Conservation (phyloP, 495 filamentous ascomycete genomes). For the Cudoniella acicularis region DNA sequence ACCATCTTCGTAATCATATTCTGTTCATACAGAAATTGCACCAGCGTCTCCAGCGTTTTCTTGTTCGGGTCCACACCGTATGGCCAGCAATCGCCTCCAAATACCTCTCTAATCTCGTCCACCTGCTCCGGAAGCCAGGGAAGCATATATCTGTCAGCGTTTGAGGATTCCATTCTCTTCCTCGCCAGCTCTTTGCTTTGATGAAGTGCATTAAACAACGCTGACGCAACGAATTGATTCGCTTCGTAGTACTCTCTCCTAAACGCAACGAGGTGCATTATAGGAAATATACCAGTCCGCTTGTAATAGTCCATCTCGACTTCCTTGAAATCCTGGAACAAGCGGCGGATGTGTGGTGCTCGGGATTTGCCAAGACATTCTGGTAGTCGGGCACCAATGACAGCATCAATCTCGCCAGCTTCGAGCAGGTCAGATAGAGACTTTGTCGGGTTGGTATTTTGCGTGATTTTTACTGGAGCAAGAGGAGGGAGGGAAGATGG, state of each 20-base stretch:
- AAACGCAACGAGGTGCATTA: conserved; percentile 39
- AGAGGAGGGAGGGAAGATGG: conserved; percentile 29
- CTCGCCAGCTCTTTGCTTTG: conserved; percentile 33
- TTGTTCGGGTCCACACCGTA: conserved; percentile 34
- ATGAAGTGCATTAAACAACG: conserved; percentile 33
- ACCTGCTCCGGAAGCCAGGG: conserved; percentile 32
- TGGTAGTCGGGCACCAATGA: conserved; percentile 36
- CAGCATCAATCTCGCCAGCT: conserved; percentile 38
- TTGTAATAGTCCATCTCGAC: conserved; percentile 36
- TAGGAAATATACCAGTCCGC: conserved; percentile 37
- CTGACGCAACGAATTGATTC: conserved; percentile 26
- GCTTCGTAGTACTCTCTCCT: conserved; percentile 29
- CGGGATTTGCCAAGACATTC: conserved; percentile 28
- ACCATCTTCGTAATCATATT: conserved; percentile 28
- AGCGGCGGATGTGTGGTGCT: conserved; percentile 29
- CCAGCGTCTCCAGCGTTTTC: conserved; percentile 31
- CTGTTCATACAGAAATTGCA: conserved; percentile 30
- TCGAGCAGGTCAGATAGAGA: conserved; percentile 35
- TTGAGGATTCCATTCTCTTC: conserved; percentile 22
- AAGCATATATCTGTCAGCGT: conserved; percentile 34
- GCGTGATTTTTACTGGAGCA: conserved; percentile 27
- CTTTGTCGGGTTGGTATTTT: conserved; percentile 26
- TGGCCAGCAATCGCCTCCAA: conserved; percentile 32
- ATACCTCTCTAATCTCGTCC: conserved; percentile 34
- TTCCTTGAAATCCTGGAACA: conserved; percentile 38